phyloP scores from a whole-genome alignment of 2,329 filamentous ascomycete genomes.

The Hysterium pulicare region DNA sequence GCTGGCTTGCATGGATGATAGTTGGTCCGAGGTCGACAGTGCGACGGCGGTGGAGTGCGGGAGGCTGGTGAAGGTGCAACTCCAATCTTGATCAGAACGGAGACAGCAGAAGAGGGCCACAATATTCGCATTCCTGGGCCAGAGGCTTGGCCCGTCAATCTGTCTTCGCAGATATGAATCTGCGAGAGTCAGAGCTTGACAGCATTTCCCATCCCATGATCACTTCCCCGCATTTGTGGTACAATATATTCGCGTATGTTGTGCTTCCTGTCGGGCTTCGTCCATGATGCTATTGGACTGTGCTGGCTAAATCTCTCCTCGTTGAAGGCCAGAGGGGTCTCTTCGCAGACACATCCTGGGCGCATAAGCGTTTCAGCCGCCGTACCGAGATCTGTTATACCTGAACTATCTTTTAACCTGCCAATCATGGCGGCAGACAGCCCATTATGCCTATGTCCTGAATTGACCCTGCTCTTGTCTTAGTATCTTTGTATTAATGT shows the following conservation, averaged over 20 bases:
- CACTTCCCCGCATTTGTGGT: slow-evolving; percentile 9
- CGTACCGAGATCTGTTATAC: slow-evolving; percentile 3
- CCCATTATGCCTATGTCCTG: neutral
- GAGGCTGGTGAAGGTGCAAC: too few species aligned
- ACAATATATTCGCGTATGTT: neutral
- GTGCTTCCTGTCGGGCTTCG: too few species aligned
- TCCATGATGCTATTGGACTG: slow-evolving; percentile 5
- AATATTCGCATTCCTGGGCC: too few species aligned
- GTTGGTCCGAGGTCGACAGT: slow-evolving; percentile 2
- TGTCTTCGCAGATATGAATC: too few species aligned
- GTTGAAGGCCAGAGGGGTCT: neutral
- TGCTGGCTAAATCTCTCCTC: slow-evolving; percentile 5
- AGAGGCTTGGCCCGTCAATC: too few species aligned
- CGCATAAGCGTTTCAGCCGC: slow-evolving; percentile 7
- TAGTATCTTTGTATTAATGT: too few species aligned
- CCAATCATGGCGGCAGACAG: neutral
- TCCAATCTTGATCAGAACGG: too few species aligned
- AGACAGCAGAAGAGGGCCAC: too few species aligned
- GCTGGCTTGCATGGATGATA: slow-evolving; percentile 1
- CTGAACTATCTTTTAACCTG: neutral
- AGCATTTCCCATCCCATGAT: slow-evolving; percentile 9
- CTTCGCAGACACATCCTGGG: slow-evolving; percentile 1
- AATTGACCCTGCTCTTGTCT: too few species aligned
- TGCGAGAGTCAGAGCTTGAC: too few species aligned
- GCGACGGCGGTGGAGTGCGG: too few species aligned